These are phyloP conservation scores for Blastomyces silverae DNA, from an alignment of 2,329 filamentous ascomycete species.

Conservation along the genomic window DNA sequence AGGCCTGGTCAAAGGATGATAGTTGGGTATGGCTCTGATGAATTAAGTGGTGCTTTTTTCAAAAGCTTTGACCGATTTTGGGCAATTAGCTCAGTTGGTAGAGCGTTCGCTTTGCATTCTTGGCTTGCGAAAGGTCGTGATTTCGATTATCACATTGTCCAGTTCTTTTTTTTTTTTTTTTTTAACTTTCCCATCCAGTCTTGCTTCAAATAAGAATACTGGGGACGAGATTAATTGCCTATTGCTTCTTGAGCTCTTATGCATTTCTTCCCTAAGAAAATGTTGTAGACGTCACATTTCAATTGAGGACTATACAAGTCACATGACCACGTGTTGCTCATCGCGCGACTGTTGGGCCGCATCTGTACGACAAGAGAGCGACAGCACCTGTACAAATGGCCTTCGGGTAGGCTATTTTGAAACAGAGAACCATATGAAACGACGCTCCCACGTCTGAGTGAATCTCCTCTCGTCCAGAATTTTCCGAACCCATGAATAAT, in stretches of 20 bases:
- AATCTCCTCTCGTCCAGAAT: not conserved
- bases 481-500: conserved; percentile 6
- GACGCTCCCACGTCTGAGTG: not conserved
- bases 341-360: not conserved
- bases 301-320: not conserved
- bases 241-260: not conserved
- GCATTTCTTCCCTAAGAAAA: not conserved
- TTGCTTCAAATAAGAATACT: not conserved
- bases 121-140: conserved; percentile 18
- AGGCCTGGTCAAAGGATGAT: too few relatives aligned
- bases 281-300: not conserved
- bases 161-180: conserved; percentile 13
- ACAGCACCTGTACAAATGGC: not conserved
- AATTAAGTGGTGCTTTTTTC: not conserved
- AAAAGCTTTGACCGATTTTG: not conserved
- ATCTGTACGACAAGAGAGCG: not conserved
- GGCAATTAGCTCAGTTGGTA: conserved; percentile 20
- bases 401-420: not conserved
- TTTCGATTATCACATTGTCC: conserved; percentile 23
- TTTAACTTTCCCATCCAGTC: not conserved
- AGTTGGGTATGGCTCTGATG: too few relatives aligned
- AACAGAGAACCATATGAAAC: not conserved
- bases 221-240: not conserved
- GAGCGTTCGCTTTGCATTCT: conserved; percentile 19
- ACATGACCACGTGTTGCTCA: conserved; percentile 4